These are phyloP conservation scores for Acorus calamus DNA, from an alignment of 106 monocot species.

Conservation along the genomic window DNA sequence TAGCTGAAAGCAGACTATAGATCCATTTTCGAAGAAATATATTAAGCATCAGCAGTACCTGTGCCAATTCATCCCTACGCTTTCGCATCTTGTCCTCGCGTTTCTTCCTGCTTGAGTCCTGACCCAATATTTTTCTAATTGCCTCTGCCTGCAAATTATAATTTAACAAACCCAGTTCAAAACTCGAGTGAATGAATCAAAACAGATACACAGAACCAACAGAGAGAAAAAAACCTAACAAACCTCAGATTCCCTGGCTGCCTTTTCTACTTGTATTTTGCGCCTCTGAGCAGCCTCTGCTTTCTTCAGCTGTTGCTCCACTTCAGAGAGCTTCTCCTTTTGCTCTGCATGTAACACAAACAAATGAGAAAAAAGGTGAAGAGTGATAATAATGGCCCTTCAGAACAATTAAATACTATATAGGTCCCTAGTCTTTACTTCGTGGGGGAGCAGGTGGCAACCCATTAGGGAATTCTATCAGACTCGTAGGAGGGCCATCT, in stretches of 20 bases:
- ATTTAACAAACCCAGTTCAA: background rate
- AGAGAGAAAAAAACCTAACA: background rate
- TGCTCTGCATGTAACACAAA: slow-evolving; percentile 28
- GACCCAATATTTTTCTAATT: slow-evolving; percentile 89
- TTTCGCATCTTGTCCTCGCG: slow-evolving; percentile 71
- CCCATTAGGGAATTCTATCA: slow-evolving; percentile 76
- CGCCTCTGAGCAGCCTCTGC: slow-evolving; percentile 87
- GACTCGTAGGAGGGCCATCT: slow-evolving; percentile 20
- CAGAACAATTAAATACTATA: background rate
- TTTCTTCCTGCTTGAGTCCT: slow-evolving; percentile 76
- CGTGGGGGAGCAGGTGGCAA: slow-evolving; percentile 63
- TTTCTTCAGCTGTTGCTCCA: slow-evolving; percentile 84
- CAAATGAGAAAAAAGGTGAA: no score
- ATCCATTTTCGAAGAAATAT: background rate
- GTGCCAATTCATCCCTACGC: slow-evolving; percentile 59
- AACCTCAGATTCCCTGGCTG: slow-evolving; percentile 65
- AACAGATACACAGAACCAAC: background rate
- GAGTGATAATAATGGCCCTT: no score
- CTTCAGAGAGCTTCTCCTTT: slow-evolving; percentile 88
- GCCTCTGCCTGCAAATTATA: slow-evolving; percentile 62
- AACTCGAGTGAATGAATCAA: background rate
- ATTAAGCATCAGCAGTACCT: slow-evolving; percentile 16
- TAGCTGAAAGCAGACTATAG: background rate
- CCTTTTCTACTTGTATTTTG: slow-evolving; percentile 91
- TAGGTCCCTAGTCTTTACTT: slow-evolving; percentile 27